Evolutionary conservation across 1,284 basidiomycete species (phyloP).

Genomic region (Cutaneotrichosporon cavernicola): DNA sequence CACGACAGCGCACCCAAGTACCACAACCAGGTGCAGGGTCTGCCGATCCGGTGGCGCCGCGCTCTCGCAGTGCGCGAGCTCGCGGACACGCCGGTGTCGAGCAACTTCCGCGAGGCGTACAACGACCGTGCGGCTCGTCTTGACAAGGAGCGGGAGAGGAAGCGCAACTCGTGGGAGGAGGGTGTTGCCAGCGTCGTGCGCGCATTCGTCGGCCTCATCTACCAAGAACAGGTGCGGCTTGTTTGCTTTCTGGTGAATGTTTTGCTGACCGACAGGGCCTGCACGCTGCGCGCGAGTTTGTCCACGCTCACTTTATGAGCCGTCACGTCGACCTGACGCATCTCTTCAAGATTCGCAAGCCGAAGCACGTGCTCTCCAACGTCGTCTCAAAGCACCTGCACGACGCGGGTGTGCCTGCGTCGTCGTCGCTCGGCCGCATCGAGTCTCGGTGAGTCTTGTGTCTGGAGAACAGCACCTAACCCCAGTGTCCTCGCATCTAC

Average conservation of each 20-base stretch:
- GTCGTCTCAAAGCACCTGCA: slow-evolving; percentile 68
- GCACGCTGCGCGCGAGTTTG: slow-evolving; percentile 76
- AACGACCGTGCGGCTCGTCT: slow-evolving; percentile 16
- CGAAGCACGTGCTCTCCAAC: slow-evolving; percentile 73
- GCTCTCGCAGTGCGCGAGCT: slow-evolving; percentile 54
- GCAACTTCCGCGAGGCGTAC: slow-evolving; percentile 29
- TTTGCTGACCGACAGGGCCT: slow-evolving; percentile 61
- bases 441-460: slow-evolving; percentile 59
- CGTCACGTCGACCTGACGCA: slow-evolving; percentile 75
- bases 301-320: slow-evolving; percentile 78
- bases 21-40: slow-evolving; percentile 27
- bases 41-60: slow-evolving; percentile 57
- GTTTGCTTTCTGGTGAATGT: neutral
- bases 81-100: slow-evolving; percentile 31
- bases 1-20: slow-evolving; percentile 27
- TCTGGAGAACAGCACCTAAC: slow-evolving; percentile 8
- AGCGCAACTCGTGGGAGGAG: slow-evolving; percentile 42
- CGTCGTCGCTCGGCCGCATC: slow-evolving; percentile 57
- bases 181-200: slow-evolving; percentile 54
- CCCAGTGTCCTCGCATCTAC: slow-evolving; percentile 83
- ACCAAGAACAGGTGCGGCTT: slow-evolving; percentile 56
- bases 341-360: slow-evolving; percentile 86
- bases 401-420: slow-evolving; percentile 57
- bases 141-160: slow-evolving; percentile 22
- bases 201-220: slow-evolving; percentile 58